These are phyloP conservation scores for Neophaeococcomyces aloes DNA, from an alignment of 2,329 filamentous ascomycete species.

Conservation along the genomic window DNA sequence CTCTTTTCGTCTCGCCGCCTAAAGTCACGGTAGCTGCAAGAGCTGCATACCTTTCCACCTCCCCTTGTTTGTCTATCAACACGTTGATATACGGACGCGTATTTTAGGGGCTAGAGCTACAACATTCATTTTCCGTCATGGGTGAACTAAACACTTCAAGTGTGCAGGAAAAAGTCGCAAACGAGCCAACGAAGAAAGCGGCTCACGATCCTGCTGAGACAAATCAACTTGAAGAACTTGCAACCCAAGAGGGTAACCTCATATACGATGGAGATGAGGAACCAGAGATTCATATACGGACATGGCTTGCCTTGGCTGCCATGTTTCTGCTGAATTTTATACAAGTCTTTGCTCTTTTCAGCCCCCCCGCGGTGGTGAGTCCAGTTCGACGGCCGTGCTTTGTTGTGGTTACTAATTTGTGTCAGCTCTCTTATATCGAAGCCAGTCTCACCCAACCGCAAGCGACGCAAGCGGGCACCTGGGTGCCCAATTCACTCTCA, in stretches of 20 bases:
- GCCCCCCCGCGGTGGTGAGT: conserved; percentile 18
- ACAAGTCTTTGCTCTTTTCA: conserved; percentile 15
- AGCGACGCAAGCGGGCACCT: conserved; percentile 12
- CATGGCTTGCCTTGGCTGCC: conserved; percentile 14
- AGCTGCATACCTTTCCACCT: too few species aligned
- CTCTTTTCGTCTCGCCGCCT: too few species aligned
- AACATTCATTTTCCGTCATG: too few species aligned
- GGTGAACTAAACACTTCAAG: too few species aligned
- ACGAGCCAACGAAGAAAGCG: too few species aligned
- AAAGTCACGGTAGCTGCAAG: too few species aligned
- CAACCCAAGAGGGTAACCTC: conserved; percentile 9
- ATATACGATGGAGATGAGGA: conserved; percentile 14
- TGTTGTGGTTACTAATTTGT: background rate
- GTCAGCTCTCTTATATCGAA: conserved; percentile 14
- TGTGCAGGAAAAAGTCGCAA: too few species aligned
- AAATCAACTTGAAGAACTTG: conserved; percentile 12
- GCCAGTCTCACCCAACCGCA: conserved; percentile 12
- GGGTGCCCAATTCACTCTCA: conserved; percentile 16
- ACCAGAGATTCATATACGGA: conserved; percentile 16
- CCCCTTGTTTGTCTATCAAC: too few species aligned
- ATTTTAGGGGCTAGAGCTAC: too few species aligned
- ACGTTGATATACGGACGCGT: too few species aligned
- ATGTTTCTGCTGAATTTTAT: conserved; percentile 18
- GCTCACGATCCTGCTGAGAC: background rate
- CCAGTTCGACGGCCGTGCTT: background rate